These are phyloP conservation scores for Nitzschia inconspicua DNA, from an alignment of 108 stramenopile species.

Conservation along the genomic window DNA sequence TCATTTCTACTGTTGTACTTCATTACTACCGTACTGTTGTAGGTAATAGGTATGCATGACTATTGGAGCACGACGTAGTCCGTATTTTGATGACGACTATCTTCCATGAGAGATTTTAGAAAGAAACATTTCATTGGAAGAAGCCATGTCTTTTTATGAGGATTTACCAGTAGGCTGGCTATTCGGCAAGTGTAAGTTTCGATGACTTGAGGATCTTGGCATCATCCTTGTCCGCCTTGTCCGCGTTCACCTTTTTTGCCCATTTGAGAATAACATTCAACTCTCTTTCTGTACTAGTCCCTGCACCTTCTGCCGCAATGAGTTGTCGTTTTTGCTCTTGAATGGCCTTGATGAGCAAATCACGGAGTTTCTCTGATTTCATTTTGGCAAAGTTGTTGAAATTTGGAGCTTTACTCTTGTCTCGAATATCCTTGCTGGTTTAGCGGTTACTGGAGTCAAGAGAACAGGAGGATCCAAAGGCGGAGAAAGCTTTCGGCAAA, in stretches of 20 bases:
- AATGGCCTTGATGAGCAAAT: constrained; percentile 61
- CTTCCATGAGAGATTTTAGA: too few relatives aligned
- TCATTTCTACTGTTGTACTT: too few relatives aligned
- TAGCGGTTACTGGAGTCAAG: too few relatives aligned
- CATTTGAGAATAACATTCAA: constrained; percentile 71
- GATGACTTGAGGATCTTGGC: constrained; percentile 74
- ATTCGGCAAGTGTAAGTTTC: constrained; percentile 22
- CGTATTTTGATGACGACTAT: too few relatives aligned
- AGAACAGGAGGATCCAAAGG: too few relatives aligned
- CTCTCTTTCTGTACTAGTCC: constrained; percentile 72
- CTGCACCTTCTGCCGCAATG: constrained; percentile 60
- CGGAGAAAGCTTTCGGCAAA: too few relatives aligned
- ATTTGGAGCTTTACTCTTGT: constrained; percentile 47
- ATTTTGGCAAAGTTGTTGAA: constrained; percentile 75
- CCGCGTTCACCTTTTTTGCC: constrained; percentile 69
- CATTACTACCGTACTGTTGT: too few relatives aligned
- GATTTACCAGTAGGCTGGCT: too few relatives aligned
- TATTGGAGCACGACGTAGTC: too few relatives aligned
- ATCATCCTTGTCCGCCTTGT: constrained; percentile 83
- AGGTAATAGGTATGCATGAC: too few relatives aligned
- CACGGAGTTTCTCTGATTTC: constrained; percentile 59
- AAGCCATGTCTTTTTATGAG: too few relatives aligned
- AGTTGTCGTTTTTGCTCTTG: constrained; percentile 65
- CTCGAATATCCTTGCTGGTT: constrained; percentile 67
- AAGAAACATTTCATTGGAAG: too few relatives aligned